Evolutionary conservation across 1,139 yeast genomes (phyloP).

Genomic region (Sugiyamaella sp.): DNA sequence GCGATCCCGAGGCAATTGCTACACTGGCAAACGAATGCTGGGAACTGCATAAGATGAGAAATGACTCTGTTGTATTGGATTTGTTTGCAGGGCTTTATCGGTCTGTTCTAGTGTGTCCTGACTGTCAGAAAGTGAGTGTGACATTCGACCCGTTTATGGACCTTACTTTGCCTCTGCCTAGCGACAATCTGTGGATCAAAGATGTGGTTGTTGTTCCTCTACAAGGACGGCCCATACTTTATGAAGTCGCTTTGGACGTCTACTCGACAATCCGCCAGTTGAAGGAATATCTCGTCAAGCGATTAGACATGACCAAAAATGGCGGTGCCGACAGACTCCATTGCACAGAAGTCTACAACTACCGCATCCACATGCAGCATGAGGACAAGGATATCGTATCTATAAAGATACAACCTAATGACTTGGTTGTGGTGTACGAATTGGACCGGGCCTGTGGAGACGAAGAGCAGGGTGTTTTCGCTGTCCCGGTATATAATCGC

Average conservation of each 20-base stretch:
- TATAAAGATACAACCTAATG: constrained; percentile 66
- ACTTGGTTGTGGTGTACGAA: constrained; percentile 71
- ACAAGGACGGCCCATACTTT: constrained; percentile 48
- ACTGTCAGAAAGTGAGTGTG: constrained; percentile 74
- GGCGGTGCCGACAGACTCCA: constrained; percentile 48
- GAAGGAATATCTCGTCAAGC: constrained; percentile 56
- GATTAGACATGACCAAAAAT: constrained; percentile 21
- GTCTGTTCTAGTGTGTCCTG: constrained; percentile 88
- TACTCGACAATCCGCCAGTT: constrained; percentile 68
- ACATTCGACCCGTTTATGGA: constrained; percentile 96
- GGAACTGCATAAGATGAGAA: constrained; percentile 76
- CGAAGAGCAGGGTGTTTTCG: constrained; percentile 45
- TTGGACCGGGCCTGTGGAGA: constrained; percentile 39
- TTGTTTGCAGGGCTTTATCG: constrained; percentile 89
- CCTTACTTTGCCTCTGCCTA: constrained; percentile 85
- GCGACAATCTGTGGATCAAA: constrained; percentile 72
- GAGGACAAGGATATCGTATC: constrained; percentile 66
- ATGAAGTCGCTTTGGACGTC: constrained; percentile 65
- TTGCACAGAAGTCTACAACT: constrained; percentile 71
- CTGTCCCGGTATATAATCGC: constrained; percentile 71
- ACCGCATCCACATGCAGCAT: constrained; percentile 69
- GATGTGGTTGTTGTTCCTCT: constrained; percentile 65
- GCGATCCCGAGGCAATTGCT: constrained; percentile 56
- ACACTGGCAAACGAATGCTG: constrained; percentile 76
- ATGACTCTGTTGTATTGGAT: constrained; percentile 84